phyloP scores from a whole-genome alignment of 345 rosid species.

The Pseudoturritis turrita region DNA sequence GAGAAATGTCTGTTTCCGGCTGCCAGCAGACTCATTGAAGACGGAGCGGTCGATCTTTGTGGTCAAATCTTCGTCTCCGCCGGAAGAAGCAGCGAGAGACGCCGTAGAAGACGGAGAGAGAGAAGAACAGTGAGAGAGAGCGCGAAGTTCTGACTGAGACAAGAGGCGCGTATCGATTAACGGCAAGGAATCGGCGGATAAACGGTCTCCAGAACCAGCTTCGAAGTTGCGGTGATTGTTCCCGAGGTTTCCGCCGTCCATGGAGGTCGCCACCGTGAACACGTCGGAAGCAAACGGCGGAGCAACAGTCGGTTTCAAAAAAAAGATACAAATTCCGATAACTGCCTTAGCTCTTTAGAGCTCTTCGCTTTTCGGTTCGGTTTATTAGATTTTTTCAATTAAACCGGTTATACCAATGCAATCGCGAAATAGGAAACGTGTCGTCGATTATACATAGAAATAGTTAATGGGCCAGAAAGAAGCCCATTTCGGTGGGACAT shows the following conservation, averaged over 20 bases:
- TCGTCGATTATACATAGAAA: background rate
- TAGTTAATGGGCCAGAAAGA: background rate
- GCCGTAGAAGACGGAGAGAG: constrained; percentile 43
- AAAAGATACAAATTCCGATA: constrained; percentile 1
- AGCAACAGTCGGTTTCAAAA: constrained; percentile 8
- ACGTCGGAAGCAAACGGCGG: constrained; percentile 6
- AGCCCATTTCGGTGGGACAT: background rate
- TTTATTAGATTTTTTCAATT: background rate
- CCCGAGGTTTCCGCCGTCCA: constrained; percentile 27
- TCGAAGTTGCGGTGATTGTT: background rate
- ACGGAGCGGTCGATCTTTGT: constrained; percentile 84
- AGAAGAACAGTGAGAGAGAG: constrained; percentile 56
- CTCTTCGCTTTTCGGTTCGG: constrained; percentile 10
- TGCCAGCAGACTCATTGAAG: constrained; percentile 95
- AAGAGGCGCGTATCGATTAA: constrained; percentile 59
- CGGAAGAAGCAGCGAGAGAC: constrained; percentile 27
- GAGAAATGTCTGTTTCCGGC: constrained; percentile 87
- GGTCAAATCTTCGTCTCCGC: constrained; percentile 43
- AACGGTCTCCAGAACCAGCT: constrained; percentile 3
- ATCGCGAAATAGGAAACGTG: background rate
- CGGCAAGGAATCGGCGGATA: constrained; percentile 45
- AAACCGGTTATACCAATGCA: background rate
- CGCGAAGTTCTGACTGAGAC: constrained; percentile 61
- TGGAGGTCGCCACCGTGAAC: constrained; percentile 41
- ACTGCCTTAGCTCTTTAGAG: background rate